These are phyloP conservation scores for Lentinula edodes DNA, from an alignment of 768 basidiomycete species.

Conservation along the genomic window DNA sequence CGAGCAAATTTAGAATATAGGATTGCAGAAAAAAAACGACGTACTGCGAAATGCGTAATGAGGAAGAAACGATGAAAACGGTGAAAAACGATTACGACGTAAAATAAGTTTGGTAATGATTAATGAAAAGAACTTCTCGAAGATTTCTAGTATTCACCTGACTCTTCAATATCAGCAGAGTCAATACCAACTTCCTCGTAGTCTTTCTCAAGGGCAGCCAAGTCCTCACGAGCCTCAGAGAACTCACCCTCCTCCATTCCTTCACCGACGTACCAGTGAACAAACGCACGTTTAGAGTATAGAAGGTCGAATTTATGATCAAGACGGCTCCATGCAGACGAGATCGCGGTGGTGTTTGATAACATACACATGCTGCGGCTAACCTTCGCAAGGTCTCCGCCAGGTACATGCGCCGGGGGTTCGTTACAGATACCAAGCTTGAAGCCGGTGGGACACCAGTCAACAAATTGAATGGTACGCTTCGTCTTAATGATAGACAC, in stretches of 20 bases:
- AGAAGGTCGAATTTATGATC: slow-evolving; percentile 99
- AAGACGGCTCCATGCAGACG: slow-evolving; percentile 88
- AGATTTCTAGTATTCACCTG: slow-evolving; percentile 45
- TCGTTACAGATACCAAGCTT: slow-evolving; percentile 99
- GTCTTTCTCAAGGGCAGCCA: slow-evolving; percentile 95
- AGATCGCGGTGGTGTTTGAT: slow-evolving; percentile 93
- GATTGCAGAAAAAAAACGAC: not conserved
- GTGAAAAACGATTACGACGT: slow-evolving; percentile 1
- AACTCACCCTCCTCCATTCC: slow-evolving; percentile 99
- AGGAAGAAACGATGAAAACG: not conserved
- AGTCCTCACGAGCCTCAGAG: slow-evolving; percentile 96
- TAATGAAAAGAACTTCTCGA: not conserved
- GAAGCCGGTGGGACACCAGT: slow-evolving; percentile 98
- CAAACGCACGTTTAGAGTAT: slow-evolving; percentile 92
- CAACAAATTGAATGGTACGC: slow-evolving; percentile 96
- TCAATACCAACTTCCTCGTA: slow-evolving; percentile 87
- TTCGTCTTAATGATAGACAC: slow-evolving; percentile 95
- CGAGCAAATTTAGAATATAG: too few species aligned
- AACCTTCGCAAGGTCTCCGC: slow-evolving; percentile 92
- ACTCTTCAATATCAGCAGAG: slow-evolving; percentile 69
- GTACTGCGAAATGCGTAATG: not conserved
- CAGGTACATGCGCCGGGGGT: slow-evolving; percentile 85
- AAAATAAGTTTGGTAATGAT: not conserved
- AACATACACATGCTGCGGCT: slow-evolving; percentile 97
- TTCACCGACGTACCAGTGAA: slow-evolving; percentile 96